Conservation (phyloP, 345 rosid species). For the Litchi chinensis region DNA sequence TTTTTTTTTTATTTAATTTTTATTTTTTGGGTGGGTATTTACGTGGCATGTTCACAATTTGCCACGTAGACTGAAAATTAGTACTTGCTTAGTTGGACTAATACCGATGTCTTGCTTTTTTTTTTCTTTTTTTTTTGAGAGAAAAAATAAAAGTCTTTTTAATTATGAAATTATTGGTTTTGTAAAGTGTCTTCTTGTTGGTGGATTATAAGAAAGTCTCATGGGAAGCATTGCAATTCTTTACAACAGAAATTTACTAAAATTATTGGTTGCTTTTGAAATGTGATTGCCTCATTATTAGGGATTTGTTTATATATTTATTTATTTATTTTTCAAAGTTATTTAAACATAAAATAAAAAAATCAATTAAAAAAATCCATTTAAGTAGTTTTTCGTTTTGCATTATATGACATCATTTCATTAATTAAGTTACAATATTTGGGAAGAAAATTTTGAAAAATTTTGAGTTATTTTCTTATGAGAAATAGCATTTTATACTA, state of each 20-base stretch:
- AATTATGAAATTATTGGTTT: constrained; percentile 8
- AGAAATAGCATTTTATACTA: too few relatives aligned
- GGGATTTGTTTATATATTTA: background rate
- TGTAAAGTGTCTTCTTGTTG: background rate
- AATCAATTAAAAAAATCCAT: too few relatives aligned
- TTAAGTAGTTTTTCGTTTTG: too few relatives aligned
- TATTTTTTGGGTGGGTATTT: background rate
- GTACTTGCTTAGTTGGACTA: background rate
- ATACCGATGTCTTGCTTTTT: too few relatives aligned
- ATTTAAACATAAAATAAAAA: too few relatives aligned
- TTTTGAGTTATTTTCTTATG: too few relatives aligned
- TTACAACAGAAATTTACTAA: background rate
- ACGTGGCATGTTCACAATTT: background rate
- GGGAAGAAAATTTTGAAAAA: too few relatives aligned
- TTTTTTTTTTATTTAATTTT: background rate
- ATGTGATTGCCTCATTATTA: background rate
- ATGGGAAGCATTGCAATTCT: constrained; percentile 10
- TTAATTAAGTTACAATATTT: too few relatives aligned
- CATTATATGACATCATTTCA: too few relatives aligned
- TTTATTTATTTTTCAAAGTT: background rate
- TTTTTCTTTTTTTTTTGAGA: background rate
- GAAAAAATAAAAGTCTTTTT: background rate
- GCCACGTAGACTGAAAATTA: background rate
- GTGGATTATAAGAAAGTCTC: constrained; percentile 12
- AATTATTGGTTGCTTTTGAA: background rate